Base-by-base conservation (phyloP, 129 eudicot genomes). In the Centaurea solstitialis region DNA sequence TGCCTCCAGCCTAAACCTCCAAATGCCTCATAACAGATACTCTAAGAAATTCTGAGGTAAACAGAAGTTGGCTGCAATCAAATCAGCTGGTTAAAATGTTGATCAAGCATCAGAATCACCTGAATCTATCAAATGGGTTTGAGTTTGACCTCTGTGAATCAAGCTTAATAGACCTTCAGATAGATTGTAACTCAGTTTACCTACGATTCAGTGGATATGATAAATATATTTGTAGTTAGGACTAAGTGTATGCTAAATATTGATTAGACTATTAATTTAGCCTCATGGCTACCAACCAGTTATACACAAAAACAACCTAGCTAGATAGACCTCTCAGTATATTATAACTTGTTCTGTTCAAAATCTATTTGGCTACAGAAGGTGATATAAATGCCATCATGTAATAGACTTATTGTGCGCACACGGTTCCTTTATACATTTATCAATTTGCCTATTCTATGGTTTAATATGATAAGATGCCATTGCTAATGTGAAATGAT, bases 111-210 rank as follows among this genome's bases (percentile, higher is more conserved):
- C 65, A 57, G 7, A 57, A 57, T 57, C 23, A 17, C n/a, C 65
- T 57, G 65, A 57, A 41, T n/a, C 65, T n/a, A 57, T 57, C 65
- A n/a, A n/a, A 57, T 53, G 64, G 64, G 64, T 57, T 57, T 57
- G 22, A n/a, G 64, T 57, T 57, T 57, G 22, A n/a, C 65, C 65
- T 57, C 65, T 57, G 9, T 57, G 22, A 57, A 57, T 17, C 22
- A 57, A 57, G 22, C 65, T 57, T 57, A 57, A 6, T 57, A 57
- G 65, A 57, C 65, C 65, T 57, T 57, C 65, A 9, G 1, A 57
- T 57, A 57, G 65, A 57, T 57, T 17, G 22, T 57, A 57, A 57
- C 22, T 57, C 65, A 57, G 65, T 57, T 57, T 17, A 57, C 22
- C 65, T n/a, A 57, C 9, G 22, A 21, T 57, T 57, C 65, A 57